Conservation (phyloP, 2,329 filamentous ascomycete genomes). For the Neopestalotiopsis sp. region DNA sequence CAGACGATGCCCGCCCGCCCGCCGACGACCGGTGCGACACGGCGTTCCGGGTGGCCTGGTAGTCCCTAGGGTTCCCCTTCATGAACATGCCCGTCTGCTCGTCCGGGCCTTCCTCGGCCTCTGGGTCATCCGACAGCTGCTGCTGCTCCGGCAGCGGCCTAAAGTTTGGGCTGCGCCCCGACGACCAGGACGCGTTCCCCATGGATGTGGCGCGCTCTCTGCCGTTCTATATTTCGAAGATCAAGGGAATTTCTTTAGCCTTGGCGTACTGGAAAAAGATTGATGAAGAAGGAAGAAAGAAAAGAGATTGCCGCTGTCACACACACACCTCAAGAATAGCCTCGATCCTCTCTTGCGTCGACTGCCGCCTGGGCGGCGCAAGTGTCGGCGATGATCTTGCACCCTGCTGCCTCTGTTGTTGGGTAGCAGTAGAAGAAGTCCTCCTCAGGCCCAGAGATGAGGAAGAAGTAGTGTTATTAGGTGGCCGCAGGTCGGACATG, state of each 20-base stretch:
- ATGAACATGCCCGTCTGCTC: conserved; percentile 49
- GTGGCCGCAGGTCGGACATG: conserved; percentile 10
- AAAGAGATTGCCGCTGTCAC: neutral
- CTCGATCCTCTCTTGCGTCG: conserved; percentile 47
- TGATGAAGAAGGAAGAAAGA: too few relatives aligned
- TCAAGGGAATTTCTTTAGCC: too few relatives aligned
- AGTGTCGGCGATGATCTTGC: conserved; percentile 19
- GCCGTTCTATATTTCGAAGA: conserved; percentile 39
- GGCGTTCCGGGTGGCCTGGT: conserved; percentile 42
- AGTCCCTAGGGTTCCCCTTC: conserved; percentile 42
- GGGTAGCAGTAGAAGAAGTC: conserved; percentile 21
- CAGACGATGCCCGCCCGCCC: conserved; percentile 24
- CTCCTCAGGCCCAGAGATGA: conserved; percentile 21
- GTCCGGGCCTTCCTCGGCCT: conserved; percentile 35
- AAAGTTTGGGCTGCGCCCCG: conserved; percentile 27
- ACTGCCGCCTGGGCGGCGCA: conserved; percentile 30
- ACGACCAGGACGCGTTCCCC: conserved; percentile 26
- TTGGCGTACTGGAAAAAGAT: too few relatives aligned
- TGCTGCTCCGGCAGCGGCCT: conserved; percentile 20
- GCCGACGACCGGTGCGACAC: conserved; percentile 28
- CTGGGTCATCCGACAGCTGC: conserved; percentile 18
- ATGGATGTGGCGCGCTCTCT: conserved; percentile 50
- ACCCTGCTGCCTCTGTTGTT: conserved; percentile 22
- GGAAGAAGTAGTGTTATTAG: conserved; percentile 5
- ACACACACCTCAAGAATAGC: conserved; percentile 53